phyloP scores from a whole-genome alignment of 75 land plant species.

The Picea glauca region DNA sequence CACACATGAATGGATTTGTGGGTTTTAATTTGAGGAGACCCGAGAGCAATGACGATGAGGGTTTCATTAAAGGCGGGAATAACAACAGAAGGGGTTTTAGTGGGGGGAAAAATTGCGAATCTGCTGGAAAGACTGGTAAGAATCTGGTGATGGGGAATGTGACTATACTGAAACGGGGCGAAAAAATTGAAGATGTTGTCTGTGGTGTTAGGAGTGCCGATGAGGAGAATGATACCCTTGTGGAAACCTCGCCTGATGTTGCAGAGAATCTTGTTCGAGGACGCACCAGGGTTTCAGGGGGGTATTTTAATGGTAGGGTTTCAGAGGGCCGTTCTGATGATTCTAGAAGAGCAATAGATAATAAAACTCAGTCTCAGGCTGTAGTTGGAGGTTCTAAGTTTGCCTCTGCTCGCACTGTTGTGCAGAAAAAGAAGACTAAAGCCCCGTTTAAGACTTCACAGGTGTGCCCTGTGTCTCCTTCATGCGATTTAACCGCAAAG shows the following conservation, averaged over 20 bases:
- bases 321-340: neutral
- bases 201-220: too few relatives aligned
- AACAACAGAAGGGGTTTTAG: neutral
- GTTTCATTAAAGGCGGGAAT: neutral
- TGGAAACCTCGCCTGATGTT: neutral
- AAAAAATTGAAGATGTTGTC: slow-evolving; percentile 1
- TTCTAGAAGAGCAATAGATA: neutral
- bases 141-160: slow-evolving; percentile 1
- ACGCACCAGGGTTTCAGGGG: neutral
- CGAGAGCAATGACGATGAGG: neutral
- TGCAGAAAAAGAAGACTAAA: neutral
- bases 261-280: neutral
- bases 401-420: neutral
- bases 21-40: neutral
- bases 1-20: neutral
- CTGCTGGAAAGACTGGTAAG: neutral
- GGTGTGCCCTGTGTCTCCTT: neutral
- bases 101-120: too few relatives aligned
- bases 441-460: neutral
- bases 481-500: neutral
- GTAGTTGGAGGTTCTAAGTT: neutral
- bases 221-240: neutral
- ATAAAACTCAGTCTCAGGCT: neutral
- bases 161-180: slow-evolving; percentile 2
- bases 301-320: neutral